Evolutionary conservation across 345 rosid species (phyloP).

Genomic region (Corchorus capsularis): DNA sequence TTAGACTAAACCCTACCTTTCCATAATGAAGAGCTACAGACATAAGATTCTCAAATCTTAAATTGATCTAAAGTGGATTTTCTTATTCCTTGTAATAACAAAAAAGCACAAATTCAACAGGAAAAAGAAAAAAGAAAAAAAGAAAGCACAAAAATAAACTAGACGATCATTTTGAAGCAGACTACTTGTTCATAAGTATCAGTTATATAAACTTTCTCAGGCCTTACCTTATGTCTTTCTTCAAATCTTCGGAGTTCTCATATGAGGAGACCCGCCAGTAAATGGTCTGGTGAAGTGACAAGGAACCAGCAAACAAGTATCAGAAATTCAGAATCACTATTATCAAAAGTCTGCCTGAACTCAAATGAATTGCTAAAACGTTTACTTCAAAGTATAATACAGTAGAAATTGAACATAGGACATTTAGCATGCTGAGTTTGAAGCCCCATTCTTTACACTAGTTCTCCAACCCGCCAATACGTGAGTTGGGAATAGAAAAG

Average conservation of each 20-base stretch:
- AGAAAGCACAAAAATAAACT: background rate
- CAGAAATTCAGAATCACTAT: background rate
- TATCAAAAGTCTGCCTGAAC: background rate
- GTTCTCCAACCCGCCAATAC: no score
- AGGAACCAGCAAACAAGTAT: slow-evolving; percentile 14
- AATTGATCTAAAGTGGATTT: background rate
- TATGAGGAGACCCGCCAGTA: slow-evolving; percentile 69
- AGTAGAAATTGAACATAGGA: background rate
- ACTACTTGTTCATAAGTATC: background rate
- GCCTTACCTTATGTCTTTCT: slow-evolving; percentile 73
- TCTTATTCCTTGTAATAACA: background rate
- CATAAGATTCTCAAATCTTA: background rate
- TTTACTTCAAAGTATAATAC: background rate
- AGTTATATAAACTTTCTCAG: background rate
- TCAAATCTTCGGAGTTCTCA: slow-evolving; percentile 62
- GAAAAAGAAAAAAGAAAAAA: no score
- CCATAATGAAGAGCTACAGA: background rate
- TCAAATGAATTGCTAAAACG: background rate
- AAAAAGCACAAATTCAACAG: no score
- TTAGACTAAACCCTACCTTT: background rate
- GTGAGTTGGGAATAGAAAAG: no score
- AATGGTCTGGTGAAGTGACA: slow-evolving; percentile 52
- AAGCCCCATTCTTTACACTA: no score
- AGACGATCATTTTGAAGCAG: background rate
- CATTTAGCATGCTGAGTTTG: background rate